Conservation (phyloP, 441 rosid species). For the Adansonia rubrostipa region DNA sequence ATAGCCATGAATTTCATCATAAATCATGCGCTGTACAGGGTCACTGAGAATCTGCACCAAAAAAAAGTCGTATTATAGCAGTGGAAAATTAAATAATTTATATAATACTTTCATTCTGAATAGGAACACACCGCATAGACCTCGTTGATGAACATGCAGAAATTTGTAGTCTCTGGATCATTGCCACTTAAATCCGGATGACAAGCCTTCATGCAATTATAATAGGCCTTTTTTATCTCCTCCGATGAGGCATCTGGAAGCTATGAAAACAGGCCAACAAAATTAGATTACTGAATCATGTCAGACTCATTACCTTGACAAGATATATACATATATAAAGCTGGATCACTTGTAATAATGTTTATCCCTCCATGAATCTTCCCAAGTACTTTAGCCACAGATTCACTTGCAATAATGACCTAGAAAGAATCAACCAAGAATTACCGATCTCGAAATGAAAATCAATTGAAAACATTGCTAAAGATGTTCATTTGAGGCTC, state of each 20-base stretch:
- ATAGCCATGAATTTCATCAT: conserved; percentile 96
- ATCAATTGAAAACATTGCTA: background rate
- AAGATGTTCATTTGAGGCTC: background rate
- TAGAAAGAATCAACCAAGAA: background rate
- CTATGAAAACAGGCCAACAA: conserved; percentile 40
- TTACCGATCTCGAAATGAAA: background rate
- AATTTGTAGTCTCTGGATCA: conserved; percentile 78
- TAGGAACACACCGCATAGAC: conserved; percentile 69
- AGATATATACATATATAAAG: background rate
- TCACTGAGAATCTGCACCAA: conserved; percentile 87
- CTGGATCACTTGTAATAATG: background rate
- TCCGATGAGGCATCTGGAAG: conserved; percentile 85
- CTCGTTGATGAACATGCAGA: conserved; percentile 94
- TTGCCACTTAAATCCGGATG: conserved; percentile 95
- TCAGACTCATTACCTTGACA: background rate
- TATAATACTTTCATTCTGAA: no score
- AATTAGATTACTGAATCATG: background rate
- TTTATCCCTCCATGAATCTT: background rate
- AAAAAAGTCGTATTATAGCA: conserved; percentile 28
- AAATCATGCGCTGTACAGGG: conserved; percentile 90
- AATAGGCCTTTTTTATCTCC: conserved; percentile 92
- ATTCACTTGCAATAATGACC: background rate
- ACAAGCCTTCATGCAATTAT: conserved; percentile 95
- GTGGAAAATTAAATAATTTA: background rate
- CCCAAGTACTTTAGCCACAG: background rate